Evolutionary conservation across 345 rosid genomes (phyloP), one percentile per base, ranked within the genome.

Genomic region (thale cress (Arabidopsis thaliana)): DNA sequence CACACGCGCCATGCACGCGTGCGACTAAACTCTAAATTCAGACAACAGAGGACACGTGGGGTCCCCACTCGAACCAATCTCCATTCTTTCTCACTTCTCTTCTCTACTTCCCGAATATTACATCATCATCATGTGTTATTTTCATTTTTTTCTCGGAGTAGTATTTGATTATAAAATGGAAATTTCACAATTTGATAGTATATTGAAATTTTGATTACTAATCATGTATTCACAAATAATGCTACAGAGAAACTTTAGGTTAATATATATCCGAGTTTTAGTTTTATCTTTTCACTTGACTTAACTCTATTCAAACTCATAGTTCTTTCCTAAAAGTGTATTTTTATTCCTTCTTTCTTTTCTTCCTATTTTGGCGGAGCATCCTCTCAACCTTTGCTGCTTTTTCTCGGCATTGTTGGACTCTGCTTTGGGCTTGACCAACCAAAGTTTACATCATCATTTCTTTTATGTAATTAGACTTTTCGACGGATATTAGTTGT

Each of bases 1-100:
- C 51, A 42, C 82, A 78, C 83, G 84, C 83, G 78, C 78, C 40
- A 1, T 13, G 75, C 71, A 79, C 75, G 82, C 82, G 73, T 79
- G 82, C 79, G 68, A 41, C 32, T 55, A 77, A 77, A 65, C 38
- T 65, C 70, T 61, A 44, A 62, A 20, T 36, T 53, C 63, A 59
- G 52, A 74, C 61, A 78, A 72, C 69, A 67, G 65, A 78, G 51
- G 70, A 52, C 74, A 72, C 78, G 78, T 78, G 78, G 81, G 81
- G 68, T 16, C 59, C 78, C n/a, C n/a, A 41, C 23, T 50, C 23
- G 23, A 78, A 72, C 74, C 59, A 72, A 69, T 78, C 69, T 60
- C 51, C 7, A 13, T 8, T 28, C 68, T 59, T 30, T 67, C 48
- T 41, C 67, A 63, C 30, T 12, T 48, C 57, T 55, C 67, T 37